phyloP scores from a whole-genome alignment of 108 stramenopile genomes.

The Mediolabrus comicus region DNA sequence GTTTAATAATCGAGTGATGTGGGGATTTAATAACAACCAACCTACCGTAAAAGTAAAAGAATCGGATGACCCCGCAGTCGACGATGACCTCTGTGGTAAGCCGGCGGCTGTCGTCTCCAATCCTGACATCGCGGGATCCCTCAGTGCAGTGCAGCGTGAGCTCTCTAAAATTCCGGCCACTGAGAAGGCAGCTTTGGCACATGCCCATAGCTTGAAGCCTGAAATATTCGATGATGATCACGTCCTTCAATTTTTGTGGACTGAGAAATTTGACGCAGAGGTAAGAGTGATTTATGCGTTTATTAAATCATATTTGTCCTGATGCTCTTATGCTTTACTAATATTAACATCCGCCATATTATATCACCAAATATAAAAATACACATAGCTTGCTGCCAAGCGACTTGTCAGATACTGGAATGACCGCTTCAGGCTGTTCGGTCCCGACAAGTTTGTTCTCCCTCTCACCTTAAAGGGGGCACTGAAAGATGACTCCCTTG shows the following conservation, averaged over 20 bases:
- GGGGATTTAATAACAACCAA: neutral
- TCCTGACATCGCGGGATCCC: neutral
- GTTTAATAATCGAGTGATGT: conserved; percentile 7
- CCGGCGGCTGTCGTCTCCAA: neutral
- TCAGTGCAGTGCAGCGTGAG: conserved; percentile 6
- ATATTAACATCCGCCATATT: neutral
- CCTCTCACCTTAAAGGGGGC: conserved; percentile 42
- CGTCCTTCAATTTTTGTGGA: conserved; percentile 25
- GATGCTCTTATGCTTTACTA: neutral
- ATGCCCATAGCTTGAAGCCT: conserved; percentile 20
- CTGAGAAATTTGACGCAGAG: conserved; percentile 18
- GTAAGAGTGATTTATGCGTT: conserved; percentile 13
- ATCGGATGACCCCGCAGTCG: neutral
- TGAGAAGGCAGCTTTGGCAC: conserved; percentile 21
- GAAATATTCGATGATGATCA: conserved; percentile 28
- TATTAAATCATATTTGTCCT: neutral
- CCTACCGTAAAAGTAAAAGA: neutral
- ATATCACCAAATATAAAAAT: neutral
- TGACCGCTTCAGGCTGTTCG: conserved; percentile 26
- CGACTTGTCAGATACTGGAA: conserved; percentile 41
- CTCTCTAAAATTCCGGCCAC: conserved; percentile 7
- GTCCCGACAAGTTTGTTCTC: conserved; percentile 36
- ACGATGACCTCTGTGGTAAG: neutral
- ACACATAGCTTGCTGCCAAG: conserved; percentile 19
- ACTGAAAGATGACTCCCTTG: conserved; percentile 30